Percentiles rank a stretch among this genome's conserved stretches.
These are phyloP conservation scores for Pythium vanterpoolii DNA, from an alignment of 352 stramenopile species.

Conservation along the genomic window DNA sequence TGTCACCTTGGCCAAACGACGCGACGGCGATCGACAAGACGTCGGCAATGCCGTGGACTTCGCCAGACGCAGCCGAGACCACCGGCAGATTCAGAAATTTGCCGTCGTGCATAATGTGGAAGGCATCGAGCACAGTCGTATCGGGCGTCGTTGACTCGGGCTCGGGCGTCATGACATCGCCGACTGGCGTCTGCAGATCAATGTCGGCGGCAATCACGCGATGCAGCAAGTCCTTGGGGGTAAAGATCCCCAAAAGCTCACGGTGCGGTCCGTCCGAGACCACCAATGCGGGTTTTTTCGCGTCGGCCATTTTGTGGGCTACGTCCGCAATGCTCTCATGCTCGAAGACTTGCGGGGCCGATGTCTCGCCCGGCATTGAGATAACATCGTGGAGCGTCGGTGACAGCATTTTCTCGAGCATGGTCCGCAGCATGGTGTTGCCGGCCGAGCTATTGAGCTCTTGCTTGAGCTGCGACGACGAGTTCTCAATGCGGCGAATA, in stretches of 20 bases:
- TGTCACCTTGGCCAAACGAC: constrained; percentile 69
- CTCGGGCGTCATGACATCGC: constrained; percentile 94
- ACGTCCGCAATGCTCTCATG: constrained; percentile 72
- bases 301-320: constrained; percentile 71
- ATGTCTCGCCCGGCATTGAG: constrained; percentile 52
- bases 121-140: constrained; percentile 94
- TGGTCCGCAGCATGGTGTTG: constrained; percentile 62
- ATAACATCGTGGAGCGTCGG: constrained; percentile 79
- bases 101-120: constrained; percentile 98
- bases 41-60: constrained; percentile 80
- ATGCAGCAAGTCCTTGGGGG: constrained; percentile 96
- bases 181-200: constrained; percentile 88
- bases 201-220: constrained; percentile 92
- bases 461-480: constrained; percentile 76
- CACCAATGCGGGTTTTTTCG: constrained; percentile 74
- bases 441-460: constrained; percentile 57
- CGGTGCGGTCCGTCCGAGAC: constrained; percentile 54
- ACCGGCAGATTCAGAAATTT: constrained; percentile 97
- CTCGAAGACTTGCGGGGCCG: constrained; percentile 68
- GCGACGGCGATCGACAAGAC: constrained; percentile 75
- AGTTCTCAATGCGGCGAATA: constrained; percentile 94
- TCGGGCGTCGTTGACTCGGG: constrained; percentile 92
- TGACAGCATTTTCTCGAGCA: constrained; percentile 88
- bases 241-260: constrained; percentile 96
- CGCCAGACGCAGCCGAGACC: constrained; percentile 64